Evolutionary conservation across 2,329 filamentous ascomycete species (phyloP), one percentile per base, ranked within the genome.

Genomic region (Paracorniculantispora psalliotae): DNA sequence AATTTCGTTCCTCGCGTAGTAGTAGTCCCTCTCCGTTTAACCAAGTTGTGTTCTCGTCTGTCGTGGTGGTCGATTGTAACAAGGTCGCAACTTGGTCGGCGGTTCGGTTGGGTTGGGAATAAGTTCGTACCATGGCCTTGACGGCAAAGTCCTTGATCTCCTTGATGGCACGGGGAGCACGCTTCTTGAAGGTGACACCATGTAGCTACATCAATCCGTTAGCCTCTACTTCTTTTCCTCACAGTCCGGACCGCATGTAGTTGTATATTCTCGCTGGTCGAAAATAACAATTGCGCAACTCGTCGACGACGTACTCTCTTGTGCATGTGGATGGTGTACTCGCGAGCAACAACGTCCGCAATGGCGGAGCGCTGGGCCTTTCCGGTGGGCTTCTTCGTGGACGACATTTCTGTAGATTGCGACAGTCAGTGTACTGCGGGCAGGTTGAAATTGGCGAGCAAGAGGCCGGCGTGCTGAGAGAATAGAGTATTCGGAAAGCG

Each of bases 251-350:
- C 26, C 8, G 13, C 25, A 25, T 28, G 25, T 25, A n/a, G n/a
- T 19, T 43, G 13, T 3, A 17, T 33, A 8, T 37, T 26, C 39
- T 54, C 37, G 37, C 52, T n/a, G 23, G 25, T 30, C 26, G 23
- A 19, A n/a, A 10, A 39, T 25, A n/a, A n/a, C n/a, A n/a, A 17
- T 26, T 52, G 41, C 41, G 43, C 23, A 33, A n/a, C 43, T 49
- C 37, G 60, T 30, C 48, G 43, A 48, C 17, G 63, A 75, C 73
- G 61, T 75, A 76, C 73, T 67, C 93, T 90, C 90, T 96, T 97
- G 91, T 99, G 94, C 73, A 99, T 84, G 87, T 99, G 93, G 84
- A 99, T 97, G 81, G 94, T 99, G 88, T 99, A 99, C 86, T 99
- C 96, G 86, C 94, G 91, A 74, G 94, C 89, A 79, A 99, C 93